Evolutionary conservation across 192 early-diverging fungal species (phyloP), one percentile per base, ranked within the genome.

Genomic region (Paraglomus occultum): DNA sequence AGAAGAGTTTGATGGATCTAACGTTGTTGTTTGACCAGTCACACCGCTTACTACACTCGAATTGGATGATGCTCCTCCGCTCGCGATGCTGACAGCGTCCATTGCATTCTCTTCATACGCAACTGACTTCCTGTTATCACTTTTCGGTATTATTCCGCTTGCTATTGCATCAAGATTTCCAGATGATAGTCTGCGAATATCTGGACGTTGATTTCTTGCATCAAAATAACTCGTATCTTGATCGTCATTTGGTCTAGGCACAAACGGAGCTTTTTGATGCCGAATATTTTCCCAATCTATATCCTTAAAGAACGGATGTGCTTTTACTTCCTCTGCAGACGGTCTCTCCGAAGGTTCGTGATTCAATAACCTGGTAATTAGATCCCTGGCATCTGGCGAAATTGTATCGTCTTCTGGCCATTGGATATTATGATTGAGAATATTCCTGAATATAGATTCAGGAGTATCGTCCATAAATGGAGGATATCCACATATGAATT

Each of bases 181-280:
- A 51, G 83, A 74, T 7, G 90, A 92, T 8, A 93, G 77, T 0
- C 90, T 81, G 70, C 90, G 82, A 39, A 95, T 88, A 71, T 95
- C 94, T 8, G 89, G 88, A 39, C 92, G 83, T 63, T 82, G 82
- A 64, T 93, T 94, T 7, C 90, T 79, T 0, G 87, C 84, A 67
- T 94, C 93, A 82, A 95, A 95, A 75, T 96, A 96, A 71, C 93
- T 94, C 31, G 94, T 95, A 71, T 96, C 94, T 1, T 83, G 82
- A n/a, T 87, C 82, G 51, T 93, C 91, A 22, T 83, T 87, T 11
- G 91, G 90, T 31, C 81, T 80, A 15, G 94, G 94, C 8, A 95
- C 85, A 76, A 96, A 95, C 3, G 93, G 93, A 1, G 94, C 90
- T 42, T 86, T 82, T 73, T 88, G 87, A 67, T 90, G 85, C 5